phyloP scores from a whole-genome alignment of 768 basidiomycete species.

The Boletus subcaerulescens region DNA sequence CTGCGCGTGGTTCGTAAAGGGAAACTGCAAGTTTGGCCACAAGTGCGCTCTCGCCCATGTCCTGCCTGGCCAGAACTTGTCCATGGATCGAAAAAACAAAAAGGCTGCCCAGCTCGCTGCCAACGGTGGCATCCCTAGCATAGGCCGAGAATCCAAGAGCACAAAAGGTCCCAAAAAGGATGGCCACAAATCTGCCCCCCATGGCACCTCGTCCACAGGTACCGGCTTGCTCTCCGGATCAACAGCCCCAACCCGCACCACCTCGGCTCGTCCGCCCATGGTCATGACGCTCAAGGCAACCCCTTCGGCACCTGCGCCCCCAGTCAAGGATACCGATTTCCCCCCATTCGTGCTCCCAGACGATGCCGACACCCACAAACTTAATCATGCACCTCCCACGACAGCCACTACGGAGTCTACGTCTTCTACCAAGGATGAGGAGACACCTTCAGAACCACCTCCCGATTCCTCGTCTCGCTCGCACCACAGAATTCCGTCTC shows the following conservation, averaged over 20 bases:
- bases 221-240: slow-evolving; percentile 46
- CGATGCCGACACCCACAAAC: slow-evolving; percentile 38
- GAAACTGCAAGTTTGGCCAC: slow-evolving; percentile 78
- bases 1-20: slow-evolving; percentile 91
- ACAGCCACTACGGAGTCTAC: slow-evolving; percentile 1
- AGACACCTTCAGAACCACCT: slow-evolving; percentile 3
- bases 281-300: slow-evolving; percentile 68
- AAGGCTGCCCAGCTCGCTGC: slow-evolving; percentile 77
- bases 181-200: slow-evolving; percentile 22
- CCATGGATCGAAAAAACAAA: slow-evolving; percentile 98
- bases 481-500: slow-evolving; percentile 35
- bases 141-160: slow-evolving; percentile 30
- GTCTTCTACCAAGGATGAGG: neutral
- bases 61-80: slow-evolving; percentile 89
- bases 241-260: slow-evolving; percentile 62
- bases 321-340: slow-evolving; percentile 73
- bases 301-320: slow-evolving; percentile 76
- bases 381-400: neutral
- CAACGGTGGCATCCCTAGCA: slow-evolving; percentile 35
- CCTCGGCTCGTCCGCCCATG: slow-evolving; percentile 56
- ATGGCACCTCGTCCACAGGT: slow-evolving; percentile 8
- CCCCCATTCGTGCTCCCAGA: slow-evolving; percentile 66
- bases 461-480: slow-evolving; percentile 10
- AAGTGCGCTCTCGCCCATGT: slow-evolving; percentile 94
- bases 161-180: slow-evolving; percentile 40